Evolutionary conservation across 1,284 basidiomycete species (phyloP), one percentile per base, ranked within the genome.

Genomic region (Schizophyllum amplum): DNA sequence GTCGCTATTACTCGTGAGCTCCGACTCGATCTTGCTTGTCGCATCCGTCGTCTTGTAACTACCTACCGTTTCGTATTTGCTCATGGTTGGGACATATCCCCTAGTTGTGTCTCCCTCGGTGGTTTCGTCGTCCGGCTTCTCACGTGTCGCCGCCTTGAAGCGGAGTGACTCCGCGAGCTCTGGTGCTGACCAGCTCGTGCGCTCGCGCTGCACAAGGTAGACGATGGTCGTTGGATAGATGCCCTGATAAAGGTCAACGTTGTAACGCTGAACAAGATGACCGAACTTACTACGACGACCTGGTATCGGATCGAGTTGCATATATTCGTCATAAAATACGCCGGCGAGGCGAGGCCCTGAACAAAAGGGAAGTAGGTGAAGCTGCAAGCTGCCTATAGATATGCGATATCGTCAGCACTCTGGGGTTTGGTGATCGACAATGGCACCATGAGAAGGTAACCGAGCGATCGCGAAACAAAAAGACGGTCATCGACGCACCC

Each of bases 141-240:
- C 33, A 9, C 33, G 33, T 17, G 33, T 42, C 33, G 33, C 33
- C 3, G 33, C 33, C 33, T 42, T 42, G 33, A 42, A 42, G 33
- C 17, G 7, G 33, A 42, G 33, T 17, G 33, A 42, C 17, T 42
- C 33, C 3, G 3, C 33, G 33, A 17, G 11, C 33, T 3, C 4
- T 3, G 33, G 33, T 42, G 17, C 7, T 9, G 3, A 9, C 58
- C 58, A 56, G 24, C 55, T 26, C 17, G 54, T 57, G 47, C 51
- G 55, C 53, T 59, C 55, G 25, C 59, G 47, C 46, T 54, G 47
- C 5, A 61, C 60, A 20, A 61, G 51, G 21, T 55, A 51, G 54
- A 61, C 59, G 17, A 61, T 55, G 49, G 53, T 46, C 42, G 60
- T 61, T 11, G 60, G 58, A 25, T 61, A 61, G 6, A 53, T 25